These are phyloP conservation scores for Trypethelium eluteriae DNA, from an alignment of 495 filamentous ascomycete species.

Conservation along the genomic window DNA sequence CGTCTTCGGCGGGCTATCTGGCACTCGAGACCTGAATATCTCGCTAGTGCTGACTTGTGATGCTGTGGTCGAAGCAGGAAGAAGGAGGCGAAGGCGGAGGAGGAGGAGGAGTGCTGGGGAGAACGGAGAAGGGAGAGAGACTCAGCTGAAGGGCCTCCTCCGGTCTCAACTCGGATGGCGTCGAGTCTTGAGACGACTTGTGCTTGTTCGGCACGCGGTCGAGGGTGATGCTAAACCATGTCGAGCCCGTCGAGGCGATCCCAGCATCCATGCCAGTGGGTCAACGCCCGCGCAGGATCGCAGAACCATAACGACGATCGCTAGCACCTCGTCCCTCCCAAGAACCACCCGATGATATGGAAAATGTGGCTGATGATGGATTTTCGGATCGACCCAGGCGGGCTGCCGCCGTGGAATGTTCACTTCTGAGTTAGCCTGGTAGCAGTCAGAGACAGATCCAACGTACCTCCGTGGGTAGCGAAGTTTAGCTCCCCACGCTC, in stretches of 20 bases:
- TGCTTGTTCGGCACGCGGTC: not conserved
- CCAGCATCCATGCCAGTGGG: conserved; percentile 1
- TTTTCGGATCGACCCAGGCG: conserved; percentile 8
- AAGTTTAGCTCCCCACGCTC: conserved; percentile 1
- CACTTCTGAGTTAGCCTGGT: too few species aligned
- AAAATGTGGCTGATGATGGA: conserved; percentile 1
- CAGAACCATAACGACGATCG: not conserved
- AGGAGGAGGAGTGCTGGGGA: too few species aligned
- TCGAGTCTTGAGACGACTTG: not conserved
- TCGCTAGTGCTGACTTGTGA: too few species aligned
- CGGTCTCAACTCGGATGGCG: not conserved
- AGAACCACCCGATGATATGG: not conserved
- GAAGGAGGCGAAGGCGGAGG: too few species aligned
- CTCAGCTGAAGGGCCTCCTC: too few species aligned
- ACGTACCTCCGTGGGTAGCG: not conserved
- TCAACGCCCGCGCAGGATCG: conserved; percentile 8
- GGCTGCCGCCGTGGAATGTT: too few species aligned
- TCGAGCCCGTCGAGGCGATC: not conserved
- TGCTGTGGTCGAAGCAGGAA: too few species aligned
- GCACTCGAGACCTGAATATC: too few species aligned
- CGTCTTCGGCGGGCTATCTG: not conserved
- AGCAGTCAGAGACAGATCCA: conserved; percentile 2
- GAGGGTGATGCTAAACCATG: not conserved
- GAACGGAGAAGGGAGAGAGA: too few species aligned
- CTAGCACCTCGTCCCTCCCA: not conserved